Conservation (phyloP, 345 rosid species). For the Stellera chamaejasme region DNA sequence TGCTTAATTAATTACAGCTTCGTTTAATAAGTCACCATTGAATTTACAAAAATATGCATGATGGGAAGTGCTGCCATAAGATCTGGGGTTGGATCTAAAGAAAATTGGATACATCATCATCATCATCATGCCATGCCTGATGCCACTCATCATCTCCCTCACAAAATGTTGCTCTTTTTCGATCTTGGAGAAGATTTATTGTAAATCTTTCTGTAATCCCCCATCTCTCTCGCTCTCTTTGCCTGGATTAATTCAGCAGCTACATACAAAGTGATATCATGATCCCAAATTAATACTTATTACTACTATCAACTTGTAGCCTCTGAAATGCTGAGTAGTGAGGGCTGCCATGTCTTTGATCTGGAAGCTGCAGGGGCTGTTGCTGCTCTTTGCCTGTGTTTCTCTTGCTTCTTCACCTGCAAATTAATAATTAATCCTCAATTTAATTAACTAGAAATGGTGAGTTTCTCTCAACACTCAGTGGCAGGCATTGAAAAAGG, state of each 20-base stretch:
- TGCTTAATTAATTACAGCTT: too few species aligned
- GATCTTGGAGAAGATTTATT: too few species aligned
- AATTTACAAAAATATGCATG: too few species aligned
- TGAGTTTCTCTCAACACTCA: background rate
- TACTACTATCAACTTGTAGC: slow-evolving; percentile 30
- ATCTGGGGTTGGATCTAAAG: too few species aligned
- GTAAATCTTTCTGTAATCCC: slow-evolving; percentile 7
- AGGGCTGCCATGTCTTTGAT: slow-evolving; percentile 88
- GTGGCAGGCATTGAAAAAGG: background rate
- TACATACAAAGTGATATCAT: too few species aligned
- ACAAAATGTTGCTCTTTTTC: too few species aligned
- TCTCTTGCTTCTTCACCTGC: slow-evolving; percentile 51
- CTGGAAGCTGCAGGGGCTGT: slow-evolving; percentile 28
- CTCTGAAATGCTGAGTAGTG: slow-evolving; percentile 84
- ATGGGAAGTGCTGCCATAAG: too few species aligned
- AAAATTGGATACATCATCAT: too few species aligned
- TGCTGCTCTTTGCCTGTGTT: slow-evolving; percentile 34
- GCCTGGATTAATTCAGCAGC: background rate
- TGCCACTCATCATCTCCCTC: too few species aligned
- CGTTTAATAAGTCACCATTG: too few species aligned
- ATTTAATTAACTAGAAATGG: slow-evolving; percentile 4
- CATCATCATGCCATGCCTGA: too few species aligned
- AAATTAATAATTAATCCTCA: slow-evolving; percentile 2
- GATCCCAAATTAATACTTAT: too few species aligned
- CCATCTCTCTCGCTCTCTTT: slow-evolving; percentile 7